phyloP scores from a whole-genome alignment of 805 yeast genomes.

The Ogataea thermomethanolica region DNA sequence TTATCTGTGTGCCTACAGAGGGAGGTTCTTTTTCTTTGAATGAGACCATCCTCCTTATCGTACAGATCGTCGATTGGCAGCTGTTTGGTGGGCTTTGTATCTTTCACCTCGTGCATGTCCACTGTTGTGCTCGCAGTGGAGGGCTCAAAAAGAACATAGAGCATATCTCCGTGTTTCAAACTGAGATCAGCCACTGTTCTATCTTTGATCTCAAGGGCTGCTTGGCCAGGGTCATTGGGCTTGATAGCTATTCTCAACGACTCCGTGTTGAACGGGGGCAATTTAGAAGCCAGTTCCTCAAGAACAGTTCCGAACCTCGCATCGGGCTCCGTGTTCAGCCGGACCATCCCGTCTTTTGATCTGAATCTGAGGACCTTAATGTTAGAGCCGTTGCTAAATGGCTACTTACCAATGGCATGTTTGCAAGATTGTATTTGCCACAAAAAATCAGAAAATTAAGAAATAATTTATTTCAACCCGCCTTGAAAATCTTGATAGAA shows the following conservation, averaged over 20 bases:
- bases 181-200: constrained; percentile 41
- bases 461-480: neutral
- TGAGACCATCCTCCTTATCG: constrained; percentile 68
- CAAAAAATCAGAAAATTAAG: constrained; percentile 2
- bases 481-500: neutral
- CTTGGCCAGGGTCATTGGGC: constrained; percentile 44
- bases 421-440: constrained; percentile 6
- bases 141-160: constrained; percentile 40
- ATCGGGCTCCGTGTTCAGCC: constrained; percentile 44
- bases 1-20: constrained; percentile 85
- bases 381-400: neutral
- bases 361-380: constrained; percentile 69
- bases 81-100: constrained; percentile 36
- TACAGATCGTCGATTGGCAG: constrained; percentile 62
- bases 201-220: constrained; percentile 31
- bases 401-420: constrained; percentile 14
- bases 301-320: constrained; percentile 22
- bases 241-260: constrained; percentile 40
- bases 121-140: constrained; percentile 13
- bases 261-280: constrained; percentile 34
- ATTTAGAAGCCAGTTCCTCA: constrained; percentile 28
- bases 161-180: constrained; percentile 59
- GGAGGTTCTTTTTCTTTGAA: constrained; percentile 54
- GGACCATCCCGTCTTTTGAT: constrained; percentile 76
- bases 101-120: constrained; percentile 6